Evolutionary conservation across 768 basidiomycete species (phyloP).

Genomic region (Amanita rubescens): DNA sequence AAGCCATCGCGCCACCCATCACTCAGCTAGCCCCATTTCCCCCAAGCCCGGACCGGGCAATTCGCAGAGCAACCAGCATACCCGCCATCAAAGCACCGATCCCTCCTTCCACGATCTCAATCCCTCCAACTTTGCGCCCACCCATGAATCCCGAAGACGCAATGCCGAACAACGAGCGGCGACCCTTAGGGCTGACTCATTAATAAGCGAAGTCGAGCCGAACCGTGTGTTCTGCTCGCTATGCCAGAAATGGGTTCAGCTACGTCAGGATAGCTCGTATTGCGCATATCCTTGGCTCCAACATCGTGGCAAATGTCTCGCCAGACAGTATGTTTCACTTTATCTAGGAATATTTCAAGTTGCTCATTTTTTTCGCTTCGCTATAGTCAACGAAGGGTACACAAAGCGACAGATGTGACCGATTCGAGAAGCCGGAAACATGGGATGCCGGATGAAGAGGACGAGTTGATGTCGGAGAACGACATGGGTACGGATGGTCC

Average conservation of each 20-base stretch:
- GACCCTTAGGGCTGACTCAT: conserved; percentile 54
- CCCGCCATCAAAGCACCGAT: conserved; percentile 14
- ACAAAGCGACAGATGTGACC: conserved; percentile 47
- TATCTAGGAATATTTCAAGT: too few relatives aligned
- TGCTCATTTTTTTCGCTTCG: too few relatives aligned
- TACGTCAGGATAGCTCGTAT: conserved; percentile 70
- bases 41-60: conserved; percentile 8
- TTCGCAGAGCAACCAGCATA: conserved; percentile 8
- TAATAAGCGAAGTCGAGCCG: conserved; percentile 65
- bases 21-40: conserved; percentile 21
- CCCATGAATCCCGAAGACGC: conserved; percentile 60
- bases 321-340: conserved; percentile 59
- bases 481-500: conserved; percentile 12
- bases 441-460: conserved; percentile 14
- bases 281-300: conserved; percentile 81
- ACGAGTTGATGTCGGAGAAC: conserved; percentile 21
- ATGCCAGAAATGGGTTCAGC: conserved; percentile 79
- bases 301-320: conserved; percentile 69
- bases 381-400: conserved; percentile 53
- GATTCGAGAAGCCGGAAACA: conserved; percentile 28
- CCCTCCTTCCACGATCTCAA: conserved; percentile 48
- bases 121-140: conserved; percentile 47
- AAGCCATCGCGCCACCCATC: conserved; percentile 4
- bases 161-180: conserved; percentile 78
- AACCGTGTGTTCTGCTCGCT: conserved; percentile 68